These are phyloP conservation scores for Ganoderma meredithae DNA, from an alignment of 1,284 basidiomycete genomes.

Conservation along the genomic window DNA sequence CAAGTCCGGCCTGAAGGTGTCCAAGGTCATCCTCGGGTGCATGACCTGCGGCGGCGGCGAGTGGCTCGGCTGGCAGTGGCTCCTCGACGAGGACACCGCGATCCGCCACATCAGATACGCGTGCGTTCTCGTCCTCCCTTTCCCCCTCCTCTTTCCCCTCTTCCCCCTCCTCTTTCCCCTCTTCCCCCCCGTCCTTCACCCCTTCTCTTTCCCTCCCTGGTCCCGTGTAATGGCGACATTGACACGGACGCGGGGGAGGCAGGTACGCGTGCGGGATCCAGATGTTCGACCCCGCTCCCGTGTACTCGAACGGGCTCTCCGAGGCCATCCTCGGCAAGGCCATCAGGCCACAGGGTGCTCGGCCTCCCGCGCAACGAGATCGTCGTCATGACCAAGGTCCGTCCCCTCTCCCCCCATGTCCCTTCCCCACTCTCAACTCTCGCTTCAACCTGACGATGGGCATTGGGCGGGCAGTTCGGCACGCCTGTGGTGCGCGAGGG, in stretches of 20 bases:
- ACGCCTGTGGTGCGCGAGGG: slow-evolving; percentile 4
- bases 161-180: too few species aligned
- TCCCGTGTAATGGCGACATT: not conserved
- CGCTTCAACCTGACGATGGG: not conserved
- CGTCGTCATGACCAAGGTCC: slow-evolving; percentile 82
- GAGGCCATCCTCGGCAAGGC: slow-evolving; percentile 83
- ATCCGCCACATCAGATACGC: slow-evolving; percentile 46
- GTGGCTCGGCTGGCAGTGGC: slow-evolving; percentile 43
- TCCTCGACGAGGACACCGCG: slow-evolving; percentile 46
- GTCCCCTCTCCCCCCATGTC: not conserved
- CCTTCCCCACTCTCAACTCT: not conserved
- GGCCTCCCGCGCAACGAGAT: slow-evolving; percentile 79
- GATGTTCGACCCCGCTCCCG: slow-evolving; percentile 38
- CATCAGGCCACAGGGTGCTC: slow-evolving; percentile 74
- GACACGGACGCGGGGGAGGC: not conserved
- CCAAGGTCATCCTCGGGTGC: slow-evolving; percentile 47
- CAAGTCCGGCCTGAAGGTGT: slow-evolving; percentile 50
- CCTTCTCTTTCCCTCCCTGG: too few species aligned
- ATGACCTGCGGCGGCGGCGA: slow-evolving; percentile 46
- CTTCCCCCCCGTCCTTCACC: not conserved
- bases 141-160: too few species aligned
- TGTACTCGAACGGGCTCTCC: slow-evolving; percentile 59
- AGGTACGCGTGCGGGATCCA: slow-evolving; percentile 37
- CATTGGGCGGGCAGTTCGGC: slow-evolving; percentile 9
- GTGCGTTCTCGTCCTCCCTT: slow-evolving; percentile 27